Base-by-base conservation (phyloP, 2,329 filamentous ascomycete genomes). In the Arthrobotrys iridis region DNA sequence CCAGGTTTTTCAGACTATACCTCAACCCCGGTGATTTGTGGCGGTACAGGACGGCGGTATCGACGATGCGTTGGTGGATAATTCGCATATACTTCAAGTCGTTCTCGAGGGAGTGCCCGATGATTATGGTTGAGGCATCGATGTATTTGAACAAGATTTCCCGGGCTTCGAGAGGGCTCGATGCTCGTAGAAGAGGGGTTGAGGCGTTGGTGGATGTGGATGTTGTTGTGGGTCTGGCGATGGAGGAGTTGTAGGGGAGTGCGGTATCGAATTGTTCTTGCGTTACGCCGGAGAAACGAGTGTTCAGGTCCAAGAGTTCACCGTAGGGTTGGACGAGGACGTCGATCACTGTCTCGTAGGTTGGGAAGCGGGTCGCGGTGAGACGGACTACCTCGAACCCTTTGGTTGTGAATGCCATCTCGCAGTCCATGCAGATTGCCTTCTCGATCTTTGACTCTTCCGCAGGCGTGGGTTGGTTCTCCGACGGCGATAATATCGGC, bases 51-150 rank as follows among this genome's bases (percentile, higher is more conserved):
- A 97, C 83, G 0, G 93, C 88, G 0, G 93, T 97, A 81, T 98
- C 94, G 79, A 97, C 87, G 63, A 97, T 85, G 0, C 87, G 91
- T 0, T 91, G 91, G 79, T 98, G 95, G 46, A 97, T 89, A 58
- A 98, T 87, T 35, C 94, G 90, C 41, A 90, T 86, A 1, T 90
- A 88, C 81, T 97, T 97, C 65, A 99, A 87, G 80, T 99, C 95
- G 80, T 99, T 99, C 80, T 99, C 95, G 6, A 98, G 88, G 0
- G 93, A 93, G 81, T 99, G 95, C 0, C 95, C 95, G 50, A 99
- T 91, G 0, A 99, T 83, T 0, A 93, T 91, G 0, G 93, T 99
- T 0, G 86, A 83, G 0, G 93, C 91, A 0, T 89, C 87, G 57
- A 99, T 86, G 62, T 91, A 86, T 0, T 87, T 86, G 82, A 96